Evolutionary conservation across 768 basidiomycete genomes (phyloP).

Genomic region (Cystobasidium ongulense): DNA sequence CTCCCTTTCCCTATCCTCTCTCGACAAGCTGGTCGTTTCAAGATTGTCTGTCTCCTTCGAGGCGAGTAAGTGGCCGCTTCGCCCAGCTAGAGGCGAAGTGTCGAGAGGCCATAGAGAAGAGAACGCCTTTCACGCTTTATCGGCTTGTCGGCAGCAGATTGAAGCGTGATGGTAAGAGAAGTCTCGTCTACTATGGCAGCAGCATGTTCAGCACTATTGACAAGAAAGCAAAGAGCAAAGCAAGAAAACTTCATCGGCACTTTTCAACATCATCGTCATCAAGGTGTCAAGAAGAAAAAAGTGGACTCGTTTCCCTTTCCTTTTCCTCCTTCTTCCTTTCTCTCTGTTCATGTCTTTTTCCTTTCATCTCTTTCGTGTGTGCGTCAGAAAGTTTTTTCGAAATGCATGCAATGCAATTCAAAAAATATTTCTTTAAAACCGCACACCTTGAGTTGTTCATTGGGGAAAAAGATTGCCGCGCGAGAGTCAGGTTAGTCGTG

Average conservation of each 20-base stretch:
- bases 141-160: background rate
- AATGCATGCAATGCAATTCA: conserved; percentile 17
- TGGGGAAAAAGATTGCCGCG: background rate
- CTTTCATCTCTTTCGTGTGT: background rate
- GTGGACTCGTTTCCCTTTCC: background rate
- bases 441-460: background rate
- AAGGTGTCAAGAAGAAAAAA: background rate
- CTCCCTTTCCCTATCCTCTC: conserved; percentile 38
- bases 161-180: background rate
- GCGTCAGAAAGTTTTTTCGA: background rate
- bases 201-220: background rate
- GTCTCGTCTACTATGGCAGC: background rate
- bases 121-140: background rate
- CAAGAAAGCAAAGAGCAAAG: background rate
- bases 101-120: background rate
- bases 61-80: background rate
- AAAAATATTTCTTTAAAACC: background rate
- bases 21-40: background rate
- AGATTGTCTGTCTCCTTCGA: background rate
- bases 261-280: background rate
- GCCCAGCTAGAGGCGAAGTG: background rate
- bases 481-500: background rate
- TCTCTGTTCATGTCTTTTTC: background rate
- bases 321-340: background rate
- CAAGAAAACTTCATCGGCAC: background rate